Evolutionary conservation across 345 rosid genomes (phyloP), one percentile per base, ranked within the genome.

Genomic region (Populus pruinosa): DNA sequence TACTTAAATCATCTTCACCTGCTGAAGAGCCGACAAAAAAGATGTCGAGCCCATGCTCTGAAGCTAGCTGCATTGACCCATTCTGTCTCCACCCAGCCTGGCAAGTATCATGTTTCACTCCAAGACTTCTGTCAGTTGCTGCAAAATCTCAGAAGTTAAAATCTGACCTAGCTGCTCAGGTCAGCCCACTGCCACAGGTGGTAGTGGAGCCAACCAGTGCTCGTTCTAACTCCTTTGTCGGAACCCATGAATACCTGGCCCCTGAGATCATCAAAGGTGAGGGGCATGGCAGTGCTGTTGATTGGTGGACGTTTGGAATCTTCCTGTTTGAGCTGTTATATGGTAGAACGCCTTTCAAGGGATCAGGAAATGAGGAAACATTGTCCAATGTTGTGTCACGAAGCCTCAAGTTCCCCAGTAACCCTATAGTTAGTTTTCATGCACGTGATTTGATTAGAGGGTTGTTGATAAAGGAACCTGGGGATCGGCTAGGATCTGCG

Each of bases 271-370:
- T 92, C 88, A 90, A 90, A 80, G 90, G 91, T 12, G 92, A 92
- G 68, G 94, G 93, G 63, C 97, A 92, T 76, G 96, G 96, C 70
- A 90, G 87, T 76, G 88, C 96, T 21, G 96, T 91, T 61, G 96
- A 91, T 76, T 91, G 96, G 96, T 91, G 96, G 93, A 91, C 90
- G 5, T 90, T 86, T n/a, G 96, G 96, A 20, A 89, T 91, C 76
- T 90, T 91, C 78, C 78, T 91, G 73, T 91, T 83, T 44, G 96
- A 91, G 85, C 87, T 91, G 62, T 73, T 91, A 47, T 91, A 88
- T 33, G 92, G 96, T 23, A 88, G 74, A 83, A 91, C 93, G 0
- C 96, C 93, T 1, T 90, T 91, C 87, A 91, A 91, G 82, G 96
- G 96, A 41, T 82, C 82, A 0, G 88, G 84, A 77, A 89, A 90